These are phyloP conservation scores for Passalora sequoiae DNA, from an alignment of 2,329 filamentous ascomycete species.

Conservation along the genomic window DNA sequence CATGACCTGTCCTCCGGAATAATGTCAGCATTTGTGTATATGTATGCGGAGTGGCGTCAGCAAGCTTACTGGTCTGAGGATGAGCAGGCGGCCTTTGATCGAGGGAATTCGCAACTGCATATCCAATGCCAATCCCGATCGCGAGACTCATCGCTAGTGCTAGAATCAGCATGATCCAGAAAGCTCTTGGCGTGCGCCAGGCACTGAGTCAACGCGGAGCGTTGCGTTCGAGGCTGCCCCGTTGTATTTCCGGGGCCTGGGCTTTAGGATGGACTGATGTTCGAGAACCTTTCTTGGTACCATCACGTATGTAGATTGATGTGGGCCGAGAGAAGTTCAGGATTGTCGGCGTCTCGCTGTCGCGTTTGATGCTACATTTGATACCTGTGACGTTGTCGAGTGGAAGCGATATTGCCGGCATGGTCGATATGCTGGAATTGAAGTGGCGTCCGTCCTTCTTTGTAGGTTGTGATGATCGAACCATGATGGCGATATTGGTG, in stretches of 20 bases:
- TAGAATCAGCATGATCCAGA: slow-evolving; percentile 2
- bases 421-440: too few relatives aligned
- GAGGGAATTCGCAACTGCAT: background rate
- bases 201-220: background rate
- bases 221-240: background rate
- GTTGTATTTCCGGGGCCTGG: background rate
- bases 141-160: background rate
- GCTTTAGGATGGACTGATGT: background rate
- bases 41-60: too few relatives aligned
- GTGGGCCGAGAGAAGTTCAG: background rate
- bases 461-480: too few relatives aligned
- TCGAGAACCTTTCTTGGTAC: background rate
- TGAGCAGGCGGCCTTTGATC: background rate
- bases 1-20: background rate
- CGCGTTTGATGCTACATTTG: slow-evolving; percentile 1
- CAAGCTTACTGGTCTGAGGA: too few relatives aligned
- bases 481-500: too few relatives aligned
- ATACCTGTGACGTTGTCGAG: background rate
- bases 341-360: background rate
- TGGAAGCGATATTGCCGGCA: background rate
- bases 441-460: too few relatives aligned
- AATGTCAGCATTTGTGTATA: background rate
- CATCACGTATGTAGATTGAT: background rate
- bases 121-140: slow-evolving; percentile 6
- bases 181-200: background rate